phyloP scores from a whole-genome alignment of 352 stramenopile species.

The Phytopythium sindhum region DNA sequence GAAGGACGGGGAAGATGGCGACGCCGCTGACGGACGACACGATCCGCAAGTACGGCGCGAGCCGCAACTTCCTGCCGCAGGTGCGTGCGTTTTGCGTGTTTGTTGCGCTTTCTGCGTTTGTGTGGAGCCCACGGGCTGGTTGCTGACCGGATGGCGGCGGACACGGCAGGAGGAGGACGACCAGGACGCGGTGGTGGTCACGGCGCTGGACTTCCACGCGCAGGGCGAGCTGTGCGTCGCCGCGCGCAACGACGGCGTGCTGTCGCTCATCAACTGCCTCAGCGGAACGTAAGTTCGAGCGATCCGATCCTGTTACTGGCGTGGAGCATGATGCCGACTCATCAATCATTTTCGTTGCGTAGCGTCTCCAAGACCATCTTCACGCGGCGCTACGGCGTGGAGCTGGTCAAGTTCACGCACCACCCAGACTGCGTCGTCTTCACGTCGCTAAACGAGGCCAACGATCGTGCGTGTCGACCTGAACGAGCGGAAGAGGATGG shows the following conservation, averaged over 20 bases:
- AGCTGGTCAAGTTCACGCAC: slow-evolving; percentile 76
- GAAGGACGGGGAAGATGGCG: not conserved
- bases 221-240: slow-evolving; percentile 75
- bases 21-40: slow-evolving; percentile 49
- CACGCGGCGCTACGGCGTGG: slow-evolving; percentile 80
- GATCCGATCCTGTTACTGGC: too few relatives aligned
- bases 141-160: slow-evolving; percentile 5
- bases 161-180: slow-evolving; percentile 52
- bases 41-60: slow-evolving; percentile 63
- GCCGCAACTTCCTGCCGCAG: slow-evolving; percentile 61
- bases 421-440: slow-evolving; percentile 86
- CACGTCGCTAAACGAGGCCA: slow-evolving; percentile 67
- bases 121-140: not conserved
- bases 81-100: slow-evolving; percentile 14
- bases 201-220: slow-evolving; percentile 75
- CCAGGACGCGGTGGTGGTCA: slow-evolving; percentile 42
- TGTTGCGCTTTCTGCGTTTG: not conserved
- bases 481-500: too few relatives aligned
- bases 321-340: too few relatives aligned
- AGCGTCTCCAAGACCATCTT: slow-evolving; percentile 86
- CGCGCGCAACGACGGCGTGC: slow-evolving; percentile 70
- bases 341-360: too few relatives aligned
- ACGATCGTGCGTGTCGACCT: slow-evolving; percentile 58
- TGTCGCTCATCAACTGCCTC: slow-evolving; percentile 81
- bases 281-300: slow-evolving; percentile 80